Evolutionary conservation across 768 basidiomycete species (phyloP).

Genomic region (Suillus decipiens): DNA sequence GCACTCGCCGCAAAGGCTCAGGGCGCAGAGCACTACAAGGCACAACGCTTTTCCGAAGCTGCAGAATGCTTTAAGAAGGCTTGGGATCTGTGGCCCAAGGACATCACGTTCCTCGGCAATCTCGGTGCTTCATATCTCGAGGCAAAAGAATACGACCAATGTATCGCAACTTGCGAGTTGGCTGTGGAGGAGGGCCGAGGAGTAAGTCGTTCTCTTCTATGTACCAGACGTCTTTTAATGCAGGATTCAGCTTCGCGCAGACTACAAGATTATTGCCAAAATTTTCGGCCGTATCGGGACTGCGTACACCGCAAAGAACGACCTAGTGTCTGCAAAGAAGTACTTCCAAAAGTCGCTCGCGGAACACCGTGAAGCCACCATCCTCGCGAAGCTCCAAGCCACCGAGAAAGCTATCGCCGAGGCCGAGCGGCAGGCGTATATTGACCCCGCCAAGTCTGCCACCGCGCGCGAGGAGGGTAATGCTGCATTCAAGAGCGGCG

Average conservation of each 20-base stretch:
- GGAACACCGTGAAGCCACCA: conserved; percentile 94
- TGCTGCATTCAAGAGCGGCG: conserved; percentile 84
- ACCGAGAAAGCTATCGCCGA: conserved; percentile 80
- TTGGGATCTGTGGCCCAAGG: conserved; percentile 93
- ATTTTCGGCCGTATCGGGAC: conserved; percentile 89
- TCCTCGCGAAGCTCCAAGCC: conserved; percentile 87
- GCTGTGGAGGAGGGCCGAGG: conserved; percentile 94
- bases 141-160: conserved; percentile 87
- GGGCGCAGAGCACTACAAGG: conserved; percentile 84
- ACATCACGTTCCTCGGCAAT: conserved; percentile 93
- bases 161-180: conserved; percentile 90
- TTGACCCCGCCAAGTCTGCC: conserved; percentile 83
- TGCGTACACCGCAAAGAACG: conserved; percentile 79
- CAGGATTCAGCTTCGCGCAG: conserved; percentile 67
- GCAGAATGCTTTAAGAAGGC: conserved; percentile 77
- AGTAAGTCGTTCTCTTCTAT: conserved; percentile 39
- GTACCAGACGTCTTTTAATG: background rate
- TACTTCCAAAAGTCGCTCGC: conserved; percentile 92
- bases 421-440: conserved; percentile 77
- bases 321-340: conserved; percentile 78
- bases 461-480: conserved; percentile 92
- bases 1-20: conserved; percentile 80
- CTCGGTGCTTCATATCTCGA: conserved; percentile 91
- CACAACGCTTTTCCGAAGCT: conserved; percentile 78
- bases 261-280: conserved; percentile 95